phyloP scores from a whole-genome alignment of 768 basidiomycete genomes.

The Leccinum ochraceum region DNA sequence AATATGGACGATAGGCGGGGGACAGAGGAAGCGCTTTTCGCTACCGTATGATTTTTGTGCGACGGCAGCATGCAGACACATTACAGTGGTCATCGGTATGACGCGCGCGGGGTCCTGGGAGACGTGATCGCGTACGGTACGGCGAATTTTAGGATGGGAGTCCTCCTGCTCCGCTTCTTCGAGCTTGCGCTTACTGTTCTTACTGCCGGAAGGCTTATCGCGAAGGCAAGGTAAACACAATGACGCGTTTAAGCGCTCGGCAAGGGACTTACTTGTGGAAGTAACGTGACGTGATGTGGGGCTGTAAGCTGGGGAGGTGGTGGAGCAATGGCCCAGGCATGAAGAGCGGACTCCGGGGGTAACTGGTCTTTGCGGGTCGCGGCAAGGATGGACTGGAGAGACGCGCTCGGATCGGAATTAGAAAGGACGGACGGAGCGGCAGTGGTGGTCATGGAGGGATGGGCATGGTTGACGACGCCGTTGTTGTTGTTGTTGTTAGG shows the following conservation, averaged over 20 bases:
- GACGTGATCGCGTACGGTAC: conserved; percentile 81
- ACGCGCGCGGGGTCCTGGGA: conserved; percentile 73
- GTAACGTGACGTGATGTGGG: conserved; percentile 30
- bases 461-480: conserved; percentile 31
- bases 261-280: conserved; percentile 41
- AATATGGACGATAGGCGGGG: conserved; percentile 91
- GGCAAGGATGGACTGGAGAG: conserved; percentile 41
- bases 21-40: conserved; percentile 93
- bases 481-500: conserved; percentile 28
- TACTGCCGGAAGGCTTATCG: conserved; percentile 34
- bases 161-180: conserved; percentile 63
- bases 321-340: conserved; percentile 41
- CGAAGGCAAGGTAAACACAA: conserved; percentile 20
- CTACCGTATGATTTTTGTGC: conserved; percentile 96
- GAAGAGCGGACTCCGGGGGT: conserved; percentile 30
- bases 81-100: conserved; percentile 88
- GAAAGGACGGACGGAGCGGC: conserved; percentile 36
- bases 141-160: conserved; percentile 75
- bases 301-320: conserved; percentile 33
- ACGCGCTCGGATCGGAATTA: conserved; percentile 41
- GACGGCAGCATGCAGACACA: conserved; percentile 88
- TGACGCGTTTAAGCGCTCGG: conserved; percentile 33
- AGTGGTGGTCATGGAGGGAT: conserved; percentile 31
- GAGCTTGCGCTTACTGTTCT: conserved; percentile 72
- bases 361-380: conserved; percentile 35